phyloP scores from a whole-genome alignment of 768 basidiomycete species.

The Candolleomyces aberdarensis region DNA sequence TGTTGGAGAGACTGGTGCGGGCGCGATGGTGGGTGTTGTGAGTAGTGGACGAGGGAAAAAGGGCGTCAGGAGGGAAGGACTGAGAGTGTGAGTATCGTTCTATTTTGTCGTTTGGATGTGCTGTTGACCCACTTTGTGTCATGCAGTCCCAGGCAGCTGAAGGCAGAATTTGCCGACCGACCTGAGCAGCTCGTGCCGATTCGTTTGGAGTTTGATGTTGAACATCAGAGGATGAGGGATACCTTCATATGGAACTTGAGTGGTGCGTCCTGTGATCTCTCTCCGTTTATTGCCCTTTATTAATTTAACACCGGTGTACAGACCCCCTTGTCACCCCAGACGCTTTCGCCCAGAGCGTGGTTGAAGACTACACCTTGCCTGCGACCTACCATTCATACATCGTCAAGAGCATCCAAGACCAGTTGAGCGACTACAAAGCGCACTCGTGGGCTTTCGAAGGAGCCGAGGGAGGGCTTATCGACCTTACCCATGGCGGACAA shows the following conservation, averaged over 20 bases:
- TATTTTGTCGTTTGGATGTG: constrained; percentile 14
- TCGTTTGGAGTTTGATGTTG: constrained; percentile 94
- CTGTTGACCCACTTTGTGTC: constrained; percentile 5
- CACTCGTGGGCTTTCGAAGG: constrained; percentile 58
- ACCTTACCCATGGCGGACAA: neutral
- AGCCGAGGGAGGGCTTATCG: constrained; percentile 31
- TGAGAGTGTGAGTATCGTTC: constrained; percentile 67
- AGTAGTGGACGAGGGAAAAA: constrained; percentile 47
- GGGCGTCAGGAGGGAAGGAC: constrained; percentile 59
- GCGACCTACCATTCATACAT: constrained; percentile 64
- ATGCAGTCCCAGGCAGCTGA: constrained; percentile 58
- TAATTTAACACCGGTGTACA: constrained; percentile 26
- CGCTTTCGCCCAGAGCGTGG: constrained; percentile 82
- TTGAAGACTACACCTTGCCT: constrained; percentile 86
- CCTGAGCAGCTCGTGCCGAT: constrained; percentile 90
- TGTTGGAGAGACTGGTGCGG: constrained; percentile 13
- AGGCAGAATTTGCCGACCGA: constrained; percentile 51
- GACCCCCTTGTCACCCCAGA: constrained; percentile 90
- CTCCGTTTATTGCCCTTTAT: neutral
- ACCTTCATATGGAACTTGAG: constrained; percentile 97
- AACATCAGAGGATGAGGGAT: constrained; percentile 90
- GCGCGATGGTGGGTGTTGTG: constrained; percentile 26
- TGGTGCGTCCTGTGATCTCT: constrained; percentile 52
- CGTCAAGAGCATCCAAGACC: constrained; percentile 82
- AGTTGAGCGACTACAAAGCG: constrained; percentile 75